These are phyloP conservation scores for Verbena officinalis DNA, from an alignment of 257 asterid species.

Conservation along the genomic window DNA sequence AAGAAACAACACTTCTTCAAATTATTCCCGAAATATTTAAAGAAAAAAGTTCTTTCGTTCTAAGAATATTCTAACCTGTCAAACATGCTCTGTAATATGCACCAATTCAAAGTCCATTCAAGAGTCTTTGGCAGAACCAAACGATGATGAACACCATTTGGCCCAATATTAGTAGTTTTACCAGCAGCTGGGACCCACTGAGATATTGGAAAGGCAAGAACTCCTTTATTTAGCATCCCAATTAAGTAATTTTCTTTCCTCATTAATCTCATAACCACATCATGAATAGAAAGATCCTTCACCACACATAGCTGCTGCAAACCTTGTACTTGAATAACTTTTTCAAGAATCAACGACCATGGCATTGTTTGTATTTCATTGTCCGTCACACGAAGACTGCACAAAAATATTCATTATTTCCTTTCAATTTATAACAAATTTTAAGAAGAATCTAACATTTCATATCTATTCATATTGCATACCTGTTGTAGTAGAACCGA, in stretches of 20 bases:
- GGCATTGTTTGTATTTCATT: slow-evolving; percentile 91
- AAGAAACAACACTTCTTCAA: slow-evolving; percentile 11
- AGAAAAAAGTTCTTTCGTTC: too few species aligned
- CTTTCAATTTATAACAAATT: not conserved
- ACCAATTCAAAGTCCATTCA: slow-evolving; percentile 97
- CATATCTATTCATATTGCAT: slow-evolving; percentile 29
- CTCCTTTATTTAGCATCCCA: slow-evolving; percentile 98
- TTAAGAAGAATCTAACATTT: not conserved
- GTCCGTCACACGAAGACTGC: slow-evolving; percentile 87
- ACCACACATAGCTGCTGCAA: slow-evolving; percentile 75
- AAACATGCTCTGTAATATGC: slow-evolving; percentile 95
- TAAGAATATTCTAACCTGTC: slow-evolving; percentile 58
- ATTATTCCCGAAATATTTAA: too few species aligned
- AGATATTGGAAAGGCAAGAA: slow-evolving; percentile 86
- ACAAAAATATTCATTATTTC: slow-evolving; percentile 25
- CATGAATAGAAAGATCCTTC: slow-evolving; percentile 87
- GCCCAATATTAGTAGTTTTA: slow-evolving; percentile 49
- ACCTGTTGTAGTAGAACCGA: slow-evolving; percentile 80
- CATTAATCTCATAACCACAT: slow-evolving; percentile 92
- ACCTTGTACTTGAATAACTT: slow-evolving; percentile 69
- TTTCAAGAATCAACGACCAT: slow-evolving; percentile 89
- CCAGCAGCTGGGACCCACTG: slow-evolving; percentile 88
- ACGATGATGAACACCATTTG: slow-evolving; percentile 53
- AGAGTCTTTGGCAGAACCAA: slow-evolving; percentile 84
- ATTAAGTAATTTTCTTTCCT: slow-evolving; percentile 95